Conservation (phyloP, 495 filamentous ascomycete species). For the Penicillium waksmanii region DNA sequence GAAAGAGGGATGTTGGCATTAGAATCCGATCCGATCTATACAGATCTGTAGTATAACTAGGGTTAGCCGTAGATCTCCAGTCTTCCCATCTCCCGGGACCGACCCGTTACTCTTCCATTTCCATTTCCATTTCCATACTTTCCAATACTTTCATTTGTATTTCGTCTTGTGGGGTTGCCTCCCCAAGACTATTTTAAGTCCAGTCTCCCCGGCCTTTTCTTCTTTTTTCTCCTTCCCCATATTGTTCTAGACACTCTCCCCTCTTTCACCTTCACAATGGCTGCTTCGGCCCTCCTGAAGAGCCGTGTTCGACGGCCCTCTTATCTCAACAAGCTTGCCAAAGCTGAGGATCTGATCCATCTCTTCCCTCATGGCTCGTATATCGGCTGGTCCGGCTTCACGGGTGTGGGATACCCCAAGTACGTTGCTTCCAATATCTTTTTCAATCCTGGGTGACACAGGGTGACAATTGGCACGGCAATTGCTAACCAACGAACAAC, state of each 20-base stretch:
- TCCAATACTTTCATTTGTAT: background rate
- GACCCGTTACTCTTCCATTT: background rate
- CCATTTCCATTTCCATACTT: background rate
- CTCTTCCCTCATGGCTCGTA: conserved; percentile 82
- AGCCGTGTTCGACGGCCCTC: conserved; percentile 74
- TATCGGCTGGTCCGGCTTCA: conserved; percentile 90
- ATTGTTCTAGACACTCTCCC: conserved; percentile 13
- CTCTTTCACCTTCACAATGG: conserved; percentile 35
- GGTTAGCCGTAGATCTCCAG: background rate
- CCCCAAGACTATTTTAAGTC: conserved; percentile 10
- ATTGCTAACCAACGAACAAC: background rate
- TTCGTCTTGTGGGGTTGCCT: conserved; percentile 10
- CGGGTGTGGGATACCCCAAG: conserved; percentile 90
- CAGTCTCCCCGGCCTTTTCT: conserved; percentile 19
- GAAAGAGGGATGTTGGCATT: too few relatives aligned
- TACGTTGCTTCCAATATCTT: conserved; percentile 41
- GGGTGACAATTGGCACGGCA: background rate
- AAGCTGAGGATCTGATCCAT: conserved; percentile 76
- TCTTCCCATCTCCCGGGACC: conserved; percentile 27
- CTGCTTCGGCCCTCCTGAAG: conserved; percentile 74
- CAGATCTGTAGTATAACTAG: background rate
- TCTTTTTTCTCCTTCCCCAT: conserved; percentile 16
- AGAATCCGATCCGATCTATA: too few relatives aligned
- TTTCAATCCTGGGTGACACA: background rate
- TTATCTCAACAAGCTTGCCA: conserved; percentile 77